Evolutionary conservation across 2,329 filamentous ascomycete genomes (phyloP).

Genomic region (Fusarium sp.): DNA sequence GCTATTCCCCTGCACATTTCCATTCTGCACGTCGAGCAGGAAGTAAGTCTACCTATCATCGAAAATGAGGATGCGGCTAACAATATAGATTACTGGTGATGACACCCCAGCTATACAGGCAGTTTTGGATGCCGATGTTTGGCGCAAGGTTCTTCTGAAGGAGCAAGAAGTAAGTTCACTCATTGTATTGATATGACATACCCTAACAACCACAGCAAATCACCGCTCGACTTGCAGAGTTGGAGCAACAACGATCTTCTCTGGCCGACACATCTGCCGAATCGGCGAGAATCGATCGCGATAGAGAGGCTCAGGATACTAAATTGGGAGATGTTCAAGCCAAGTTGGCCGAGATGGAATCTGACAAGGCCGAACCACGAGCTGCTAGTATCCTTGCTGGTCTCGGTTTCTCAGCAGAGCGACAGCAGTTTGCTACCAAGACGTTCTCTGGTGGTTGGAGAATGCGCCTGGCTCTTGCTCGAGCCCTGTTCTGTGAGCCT

Average conservation of each 20-base stretch:
- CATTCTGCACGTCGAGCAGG: constrained; percentile 98
- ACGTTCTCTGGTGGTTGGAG: constrained; percentile 99
- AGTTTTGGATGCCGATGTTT: constrained; percentile 96
- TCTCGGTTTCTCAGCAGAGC: constrained; percentile 94
- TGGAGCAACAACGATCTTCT: constrained; percentile 81
- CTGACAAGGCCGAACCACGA: constrained; percentile 95
- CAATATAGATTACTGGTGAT: constrained; percentile 83
- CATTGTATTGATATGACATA: not conserved
- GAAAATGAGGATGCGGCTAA: constrained; percentile 16
- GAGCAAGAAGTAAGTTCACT: constrained; percentile 80
- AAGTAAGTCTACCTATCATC: constrained; percentile 67
- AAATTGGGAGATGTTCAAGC: constrained; percentile 91
- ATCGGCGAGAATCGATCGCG: constrained; percentile 84
- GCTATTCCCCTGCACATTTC: constrained; percentile 97
- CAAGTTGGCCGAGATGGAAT: constrained; percentile 98
- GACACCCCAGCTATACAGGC: constrained; percentile 96
- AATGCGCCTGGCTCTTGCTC: constrained; percentile 94
- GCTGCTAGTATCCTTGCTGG: constrained; percentile 96
- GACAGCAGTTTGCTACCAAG: constrained; percentile 93
- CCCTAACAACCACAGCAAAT: constrained; percentile 73
- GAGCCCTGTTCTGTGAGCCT: constrained; percentile 97
- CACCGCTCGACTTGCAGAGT: constrained; percentile 76
- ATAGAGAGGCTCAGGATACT: constrained; percentile 89
- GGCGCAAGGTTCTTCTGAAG: constrained; percentile 92
- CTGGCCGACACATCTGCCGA: constrained; percentile 94